Base-by-base conservation (phyloP, 2,329 filamentous ascomycete genomes). In the Aspergillus brunneoviolaceus region DNA sequence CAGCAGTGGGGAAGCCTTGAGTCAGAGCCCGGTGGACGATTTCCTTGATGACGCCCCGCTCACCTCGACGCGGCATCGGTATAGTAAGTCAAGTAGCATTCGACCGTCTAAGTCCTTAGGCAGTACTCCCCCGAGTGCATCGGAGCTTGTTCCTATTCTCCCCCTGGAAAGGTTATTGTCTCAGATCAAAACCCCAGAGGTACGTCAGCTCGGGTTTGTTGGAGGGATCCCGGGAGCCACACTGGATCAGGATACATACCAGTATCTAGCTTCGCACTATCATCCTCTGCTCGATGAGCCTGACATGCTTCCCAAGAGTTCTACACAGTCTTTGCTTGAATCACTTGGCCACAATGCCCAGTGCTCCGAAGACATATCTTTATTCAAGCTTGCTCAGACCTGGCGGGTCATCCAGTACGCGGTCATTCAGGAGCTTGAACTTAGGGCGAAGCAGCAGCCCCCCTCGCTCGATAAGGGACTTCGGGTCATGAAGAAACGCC, bases 351-450 rank as follows among this genome's bases (percentile, higher is more conserved):
- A 80, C 35, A 87, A 87, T 70, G 82, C 82, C 5, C 74, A 79
- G 50, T 78, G 82, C 63, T 84, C 84, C 27, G 78, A 84, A 62
- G 74, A 77, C 59, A 78, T 79, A 35, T 79, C 80, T 45, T 73
- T 81, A 62, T 76, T 81, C 64, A 78, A 81, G 57, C 73, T 85
- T 50, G 82, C 85, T 33, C 82, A 87, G 63, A 84, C 84, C 21
- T 88, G 85, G 85, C 81, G 80, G 57, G 79, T 87, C 23, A 71
- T 86, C 35, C 82, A 81, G 57, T 77, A 79, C 58, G 78, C 80
- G 27, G 76, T 85, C 56, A 69, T 80, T 2, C 77, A 81, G 59
- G 82, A 85, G 60, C 75, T 85, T 29, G 74, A 74, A 58, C 61
- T 67, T 47, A 77, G 76, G 65, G 73, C 73, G 9, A 71, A 76